Evolutionary conservation across 2,329 filamentous ascomycete genomes (phyloP).

Genomic region (Fusarium azukiicola): DNA sequence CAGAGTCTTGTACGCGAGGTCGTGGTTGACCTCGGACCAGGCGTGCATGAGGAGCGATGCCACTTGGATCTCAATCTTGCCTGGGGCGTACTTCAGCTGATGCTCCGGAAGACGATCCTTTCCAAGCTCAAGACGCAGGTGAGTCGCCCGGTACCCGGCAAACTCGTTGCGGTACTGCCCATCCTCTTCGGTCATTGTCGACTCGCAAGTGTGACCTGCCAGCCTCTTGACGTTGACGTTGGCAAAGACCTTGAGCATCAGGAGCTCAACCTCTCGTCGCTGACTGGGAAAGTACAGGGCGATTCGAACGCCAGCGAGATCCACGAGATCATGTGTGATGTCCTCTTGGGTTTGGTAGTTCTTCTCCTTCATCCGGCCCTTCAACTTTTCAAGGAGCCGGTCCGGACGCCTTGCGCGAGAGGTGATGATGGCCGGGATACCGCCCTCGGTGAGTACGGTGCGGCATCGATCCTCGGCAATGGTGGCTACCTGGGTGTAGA

Average conservation of each 20-base stretch:
- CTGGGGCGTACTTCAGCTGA: not conserved
- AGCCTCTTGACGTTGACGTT: conserved; percentile 8
- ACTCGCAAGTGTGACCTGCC: not conserved
- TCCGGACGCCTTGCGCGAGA: conserved; percentile 19
- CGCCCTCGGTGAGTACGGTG: not conserved
- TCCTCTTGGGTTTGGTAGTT: conserved; percentile 1
- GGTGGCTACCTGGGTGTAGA: conserved; percentile 13
- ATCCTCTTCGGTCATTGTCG: conserved; percentile 1
- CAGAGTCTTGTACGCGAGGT: conserved; percentile 26
- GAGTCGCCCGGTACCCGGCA: not conserved
- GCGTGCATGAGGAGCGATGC: conserved; percentile 28
- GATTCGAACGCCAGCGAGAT: conserved; percentile 22
- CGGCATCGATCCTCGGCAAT: conserved; percentile 19
- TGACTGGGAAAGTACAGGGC: conserved; percentile 31
- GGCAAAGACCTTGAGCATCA: conserved; percentile 11
- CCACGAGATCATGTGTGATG: conserved; percentile 9
- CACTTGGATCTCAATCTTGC: conserved; percentile 30
- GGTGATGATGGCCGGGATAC: conserved; percentile 26
- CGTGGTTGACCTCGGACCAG: conserved; percentile 31
- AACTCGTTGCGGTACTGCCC: not conserved
- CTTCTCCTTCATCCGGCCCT: conserved; percentile 2
- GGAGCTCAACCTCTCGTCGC: not conserved
- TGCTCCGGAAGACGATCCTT: not conserved
- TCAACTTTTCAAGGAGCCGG: conserved; percentile 6
- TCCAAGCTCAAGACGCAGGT: conserved; percentile 1